Base-by-base conservation (phyloP, 2,329 filamentous ascomycete species). In the Alternaria longipes region DNA sequence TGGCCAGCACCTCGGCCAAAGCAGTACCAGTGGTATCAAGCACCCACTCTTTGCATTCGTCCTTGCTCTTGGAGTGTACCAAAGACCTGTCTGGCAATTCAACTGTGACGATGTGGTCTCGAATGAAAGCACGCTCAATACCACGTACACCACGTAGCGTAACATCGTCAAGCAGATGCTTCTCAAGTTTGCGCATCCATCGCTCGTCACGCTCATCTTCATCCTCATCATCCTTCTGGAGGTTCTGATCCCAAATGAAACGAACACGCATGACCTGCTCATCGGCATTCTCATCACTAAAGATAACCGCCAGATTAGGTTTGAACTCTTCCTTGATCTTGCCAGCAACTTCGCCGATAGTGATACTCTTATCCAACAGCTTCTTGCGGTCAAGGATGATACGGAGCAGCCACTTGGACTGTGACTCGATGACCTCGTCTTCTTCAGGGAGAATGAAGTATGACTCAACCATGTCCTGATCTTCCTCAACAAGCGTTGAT, bases 271-370 rank as follows among this genome's bases (percentile, higher is more conserved):
- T 93, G 46, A 98, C 91, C 78, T 96, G 93, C 77, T 96, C 90
- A 67, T 97, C 94, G 9, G 94, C 94, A 79, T 99, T 99, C 84
- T 97, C 95, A 80, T 99, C 95, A 80, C 93, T 97, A 84, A 97
- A 97, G 62, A 99, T 94, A 68, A 99, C 90, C 14, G 93, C 93
- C 70, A 98, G 83, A 64, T 86, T 89, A 14, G 74, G 75, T 20
- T 89, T 86, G 76, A 97, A 99, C 54, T 93, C 90, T 67, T 94
- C 89, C 83, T 96, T 97, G 81, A 99, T 95, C 74, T 89, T 91
- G 63, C 86, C 84, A 32, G 94, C 94, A 63, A 99, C 94, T 72
- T 99, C 93, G 63, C 95, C 91, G 60, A 99, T 94, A 34, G 89
- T 91, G 65, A 99, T 86, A 63, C 91, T 92, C 86, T 96, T 99